phyloP scores from a whole-genome alignment of 164 flowering plant genomes.

The Vitis cinerea region DNA sequence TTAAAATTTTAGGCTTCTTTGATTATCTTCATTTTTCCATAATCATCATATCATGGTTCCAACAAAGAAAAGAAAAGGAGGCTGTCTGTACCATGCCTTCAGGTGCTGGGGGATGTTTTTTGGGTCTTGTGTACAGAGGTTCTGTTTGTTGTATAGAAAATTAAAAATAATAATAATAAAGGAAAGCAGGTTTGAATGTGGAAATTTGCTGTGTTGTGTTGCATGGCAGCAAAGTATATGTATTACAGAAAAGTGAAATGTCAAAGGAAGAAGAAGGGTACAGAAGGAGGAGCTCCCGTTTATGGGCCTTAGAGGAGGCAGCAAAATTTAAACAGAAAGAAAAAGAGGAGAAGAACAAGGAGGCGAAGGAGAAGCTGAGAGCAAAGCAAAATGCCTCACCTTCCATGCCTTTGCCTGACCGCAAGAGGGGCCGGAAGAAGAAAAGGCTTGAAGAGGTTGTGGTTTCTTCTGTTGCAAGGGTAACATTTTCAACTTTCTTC shows the following conservation, averaged over 20 bases:
- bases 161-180: too few relatives aligned
- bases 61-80: too few relatives aligned
- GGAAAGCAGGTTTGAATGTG: too few relatives aligned
- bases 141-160: too few relatives aligned
- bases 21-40: too few relatives aligned
- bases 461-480: not conserved
- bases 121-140: too few relatives aligned
- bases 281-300: constrained; percentile 14
- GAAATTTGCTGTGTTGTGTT: too few relatives aligned
- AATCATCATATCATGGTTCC: too few relatives aligned
- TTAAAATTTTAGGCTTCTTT: too few relatives aligned
- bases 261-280: not conserved
- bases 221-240: too few relatives aligned
- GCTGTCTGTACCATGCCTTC: too few relatives aligned
- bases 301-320: constrained; percentile 8
- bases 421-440: constrained; percentile 14
- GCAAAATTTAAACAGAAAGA: not conserved
- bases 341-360: not conserved
- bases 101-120: too few relatives aligned
- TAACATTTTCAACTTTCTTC: not conserved
- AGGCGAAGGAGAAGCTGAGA: not conserved
- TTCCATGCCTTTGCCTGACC: not conserved
- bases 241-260: constrained; percentile 4
- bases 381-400: not conserved
- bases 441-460: constrained; percentile 15